A percentile compares a stretch with the other conserved stretches of the same genome.
These are phyloP conservation scores for Aspergillus biplanus DNA, from an alignment of 495 filamentous ascomycete genomes.

Conservation along the genomic window DNA sequence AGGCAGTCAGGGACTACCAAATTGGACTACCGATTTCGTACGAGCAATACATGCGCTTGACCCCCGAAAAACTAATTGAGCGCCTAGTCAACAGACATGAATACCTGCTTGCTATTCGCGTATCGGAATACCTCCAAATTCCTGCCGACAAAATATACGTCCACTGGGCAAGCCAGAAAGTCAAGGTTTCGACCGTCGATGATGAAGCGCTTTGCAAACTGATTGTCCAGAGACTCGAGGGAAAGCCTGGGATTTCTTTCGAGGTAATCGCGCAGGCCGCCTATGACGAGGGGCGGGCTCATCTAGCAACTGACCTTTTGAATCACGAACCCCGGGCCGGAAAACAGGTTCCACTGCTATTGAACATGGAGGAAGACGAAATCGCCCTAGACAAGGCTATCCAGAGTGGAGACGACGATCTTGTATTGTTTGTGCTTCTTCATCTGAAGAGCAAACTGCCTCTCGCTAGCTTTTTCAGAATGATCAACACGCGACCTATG, in stretches of 20 bases:
- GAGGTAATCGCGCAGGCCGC: constrained; percentile 93
- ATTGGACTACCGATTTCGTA: constrained; percentile 91
- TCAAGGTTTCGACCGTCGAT: constrained; percentile 78
- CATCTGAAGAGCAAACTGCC: constrained; percentile 90
- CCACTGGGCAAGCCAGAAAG: constrained; percentile 95
- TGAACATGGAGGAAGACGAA: constrained; percentile 95
- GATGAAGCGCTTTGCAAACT: constrained; percentile 86
- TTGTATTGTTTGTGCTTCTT: constrained; percentile 86
- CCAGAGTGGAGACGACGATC: constrained; percentile 91
- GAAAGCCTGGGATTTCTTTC: constrained; percentile 91
- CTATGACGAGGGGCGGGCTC: constrained; percentile 88
- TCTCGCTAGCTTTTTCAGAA: constrained; percentile 87
- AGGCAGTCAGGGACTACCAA: constrained; percentile 87
- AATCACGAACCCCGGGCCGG: constrained; percentile 94
- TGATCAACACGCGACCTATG: constrained; percentile 82
- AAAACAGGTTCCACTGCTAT: constrained; percentile 90
- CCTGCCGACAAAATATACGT: constrained; percentile 91
- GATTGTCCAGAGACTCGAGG: constrained; percentile 83
- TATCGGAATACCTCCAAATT: constrained; percentile 87
- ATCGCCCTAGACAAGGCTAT: constrained; percentile 96
- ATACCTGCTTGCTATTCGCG: constrained; percentile 85
- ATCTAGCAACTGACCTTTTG: constrained; percentile 84
- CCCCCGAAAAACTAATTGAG: constrained; percentile 82
- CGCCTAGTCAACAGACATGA: constrained; percentile 86
- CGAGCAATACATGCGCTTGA: constrained; percentile 86